These are phyloP conservation scores for Pharus latifolius DNA, from an alignment of 176 grass and related monocot species.

Conservation along the genomic window DNA sequence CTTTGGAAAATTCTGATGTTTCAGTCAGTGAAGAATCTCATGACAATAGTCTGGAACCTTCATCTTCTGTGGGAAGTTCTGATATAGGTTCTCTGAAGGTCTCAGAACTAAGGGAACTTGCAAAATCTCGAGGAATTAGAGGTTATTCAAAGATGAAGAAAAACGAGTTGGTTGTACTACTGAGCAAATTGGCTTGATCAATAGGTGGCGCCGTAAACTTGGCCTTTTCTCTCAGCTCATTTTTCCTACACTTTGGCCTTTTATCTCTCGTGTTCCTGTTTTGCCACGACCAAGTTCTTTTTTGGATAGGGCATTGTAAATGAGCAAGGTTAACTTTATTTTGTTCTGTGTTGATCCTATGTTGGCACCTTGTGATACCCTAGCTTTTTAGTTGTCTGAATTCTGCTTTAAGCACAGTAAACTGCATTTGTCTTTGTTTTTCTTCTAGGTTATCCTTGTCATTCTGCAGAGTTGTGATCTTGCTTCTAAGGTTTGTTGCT, in stretches of 20 bases:
- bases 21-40: not conserved
- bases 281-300: not conserved
- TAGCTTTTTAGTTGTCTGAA: not conserved
- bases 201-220: not conserved
- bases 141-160: constrained; percentile 86
- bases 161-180: constrained; percentile 39
- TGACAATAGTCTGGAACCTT: not conserved
- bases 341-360: not conserved
- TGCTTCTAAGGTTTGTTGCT: too few relatives aligned
- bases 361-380: not conserved
- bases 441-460: not conserved
- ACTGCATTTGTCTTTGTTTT: constrained; percentile 2
- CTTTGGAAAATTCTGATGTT: constrained; percentile 16
- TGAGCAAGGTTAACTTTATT: constrained; percentile 15
- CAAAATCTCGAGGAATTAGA: constrained; percentile 54
- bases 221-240: not conserved
- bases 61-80: constrained; percentile 5
- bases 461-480: not conserved
- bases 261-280: not conserved
- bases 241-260: constrained; percentile 5
- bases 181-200: constrained; percentile 26
- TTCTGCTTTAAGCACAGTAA: not conserved
- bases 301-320: constrained; percentile 27
- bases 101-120: constrained; percentile 50
- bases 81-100: constrained; percentile 52